Conservation (phyloP, 306 rosid genomes). For the Begonia masoniana region DNA sequence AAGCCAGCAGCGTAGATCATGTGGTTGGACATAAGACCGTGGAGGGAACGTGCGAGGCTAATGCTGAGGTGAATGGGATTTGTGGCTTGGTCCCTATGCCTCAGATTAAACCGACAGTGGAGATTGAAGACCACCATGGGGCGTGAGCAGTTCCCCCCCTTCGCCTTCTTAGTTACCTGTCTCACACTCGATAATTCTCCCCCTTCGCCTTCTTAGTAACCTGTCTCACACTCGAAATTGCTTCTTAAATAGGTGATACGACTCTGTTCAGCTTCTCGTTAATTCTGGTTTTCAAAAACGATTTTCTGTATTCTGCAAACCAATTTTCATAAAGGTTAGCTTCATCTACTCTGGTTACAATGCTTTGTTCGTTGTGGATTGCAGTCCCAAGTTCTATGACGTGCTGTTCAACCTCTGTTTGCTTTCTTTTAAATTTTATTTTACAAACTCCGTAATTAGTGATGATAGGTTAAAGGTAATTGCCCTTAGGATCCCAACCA, state of each 20-base stretch:
- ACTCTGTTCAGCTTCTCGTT: too few relatives aligned
- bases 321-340: too few relatives aligned
- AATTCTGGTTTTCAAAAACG: too few relatives aligned
- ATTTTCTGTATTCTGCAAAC: too few relatives aligned
- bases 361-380: too few relatives aligned
- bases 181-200: not conserved
- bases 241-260: not conserved
- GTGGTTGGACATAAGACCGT: slow-evolving; percentile 7
- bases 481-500: too few relatives aligned
- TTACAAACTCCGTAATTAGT: too few relatives aligned
- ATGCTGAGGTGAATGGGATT: slow-evolving; percentile 19
- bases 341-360: too few relatives aligned
- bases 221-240: not conserved
- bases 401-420: too few relatives aligned
- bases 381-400: too few relatives aligned
- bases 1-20: slow-evolving; percentile 10
- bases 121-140: slow-evolving; percentile 66
- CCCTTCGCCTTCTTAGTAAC: not conserved
- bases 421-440: too few relatives aligned
- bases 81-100: slow-evolving; percentile 29
- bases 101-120: slow-evolving; percentile 28
- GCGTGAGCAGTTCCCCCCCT: slow-evolving; percentile 7
- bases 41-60: slow-evolving; percentile 27
- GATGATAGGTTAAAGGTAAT: too few relatives aligned
- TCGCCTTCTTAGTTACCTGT: not conserved